phyloP scores from a whole-genome alignment of 2,329 filamentous ascomycete species.

The Metarhizium robertsii region DNA sequence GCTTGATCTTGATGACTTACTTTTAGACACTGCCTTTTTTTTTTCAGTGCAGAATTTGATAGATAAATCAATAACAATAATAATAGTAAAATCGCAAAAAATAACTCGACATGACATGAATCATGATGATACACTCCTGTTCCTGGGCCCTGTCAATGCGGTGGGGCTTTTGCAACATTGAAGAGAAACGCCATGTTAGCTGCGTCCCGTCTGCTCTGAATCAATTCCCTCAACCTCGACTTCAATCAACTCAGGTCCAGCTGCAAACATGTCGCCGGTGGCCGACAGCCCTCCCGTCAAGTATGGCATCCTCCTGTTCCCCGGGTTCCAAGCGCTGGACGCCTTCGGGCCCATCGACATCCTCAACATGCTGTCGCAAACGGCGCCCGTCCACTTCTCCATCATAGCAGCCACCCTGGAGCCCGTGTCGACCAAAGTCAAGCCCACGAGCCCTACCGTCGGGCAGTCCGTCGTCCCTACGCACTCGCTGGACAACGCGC shows the following conservation, averaged over 20 bases:
- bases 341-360: conserved; percentile 30
- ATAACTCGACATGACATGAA: too few relatives aligned
- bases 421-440: conserved; percentile 18
- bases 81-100: too few relatives aligned
- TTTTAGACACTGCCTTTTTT: too few relatives aligned
- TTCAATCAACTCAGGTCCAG: neutral
- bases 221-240: neutral
- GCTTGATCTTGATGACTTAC: too few relatives aligned
- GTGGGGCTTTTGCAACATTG: too few relatives aligned
- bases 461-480: conserved; percentile 24
- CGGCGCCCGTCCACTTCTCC: conserved; percentile 14
- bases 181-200: too few relatives aligned
- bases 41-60: too few relatives aligned
- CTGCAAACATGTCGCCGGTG: neutral
- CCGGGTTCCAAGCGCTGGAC: conserved; percentile 27
- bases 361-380: conserved; percentile 19
- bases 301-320: conserved; percentile 25
- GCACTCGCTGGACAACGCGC: conserved; percentile 17
- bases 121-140: neutral
- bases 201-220: neutral
- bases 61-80: too few relatives aligned
- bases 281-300: conserved; percentile 8
- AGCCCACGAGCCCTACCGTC: conserved; percentile 8
- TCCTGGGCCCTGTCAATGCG: neutral
- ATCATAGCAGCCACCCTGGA: conserved; percentile 17